phyloP scores from a whole-genome alignment of 495 filamentous ascomycete species.

The Penicillium diatomitis region DNA sequence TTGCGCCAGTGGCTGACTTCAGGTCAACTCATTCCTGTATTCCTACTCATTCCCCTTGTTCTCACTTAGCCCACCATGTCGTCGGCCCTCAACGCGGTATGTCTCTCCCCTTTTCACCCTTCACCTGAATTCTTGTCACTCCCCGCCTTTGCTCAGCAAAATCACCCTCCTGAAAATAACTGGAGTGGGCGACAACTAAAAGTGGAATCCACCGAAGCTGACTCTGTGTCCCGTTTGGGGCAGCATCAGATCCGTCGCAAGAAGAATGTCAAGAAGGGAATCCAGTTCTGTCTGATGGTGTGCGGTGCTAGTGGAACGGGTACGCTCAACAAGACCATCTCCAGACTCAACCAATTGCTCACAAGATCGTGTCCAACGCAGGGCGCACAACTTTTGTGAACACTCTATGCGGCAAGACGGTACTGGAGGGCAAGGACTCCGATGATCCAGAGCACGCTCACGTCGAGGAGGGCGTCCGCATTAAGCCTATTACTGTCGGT shows the following conservation, averaged over 20 bases:
- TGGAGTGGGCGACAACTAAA: slow-evolving; percentile 1
- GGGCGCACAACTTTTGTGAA: slow-evolving; percentile 99
- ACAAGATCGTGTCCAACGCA: slow-evolving; percentile 29
- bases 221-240: slow-evolving; percentile 14
- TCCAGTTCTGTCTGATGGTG: slow-evolving; percentile 99
- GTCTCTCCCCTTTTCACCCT: slow-evolving; percentile 37
- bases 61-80: slow-evolving; percentile 43
- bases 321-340: slow-evolving; percentile 35
- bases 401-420: slow-evolving; percentile 92
- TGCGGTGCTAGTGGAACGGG: slow-evolving; percentile 97
- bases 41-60: slow-evolving; percentile 13
- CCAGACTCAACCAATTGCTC: slow-evolving; percentile 16
- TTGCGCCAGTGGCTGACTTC: slow-evolving; percentile 9
- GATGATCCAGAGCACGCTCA: slow-evolving; percentile 85
- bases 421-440: slow-evolving; percentile 77
- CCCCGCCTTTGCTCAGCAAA: slow-evolving; percentile 7
- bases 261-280: slow-evolving; percentile 99
- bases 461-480: slow-evolving; percentile 91
- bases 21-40: slow-evolving; percentile 5
- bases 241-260: slow-evolving; percentile 96
- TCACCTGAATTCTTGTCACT: slow-evolving; percentile 30
- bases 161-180: background rate
- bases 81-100: slow-evolving; percentile 53
- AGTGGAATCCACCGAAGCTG: slow-evolving; percentile 8
- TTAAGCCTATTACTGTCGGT: slow-evolving; percentile 98